Base-by-base conservation (phyloP, 345 rosid species). In the Camelina sativa region DNA sequence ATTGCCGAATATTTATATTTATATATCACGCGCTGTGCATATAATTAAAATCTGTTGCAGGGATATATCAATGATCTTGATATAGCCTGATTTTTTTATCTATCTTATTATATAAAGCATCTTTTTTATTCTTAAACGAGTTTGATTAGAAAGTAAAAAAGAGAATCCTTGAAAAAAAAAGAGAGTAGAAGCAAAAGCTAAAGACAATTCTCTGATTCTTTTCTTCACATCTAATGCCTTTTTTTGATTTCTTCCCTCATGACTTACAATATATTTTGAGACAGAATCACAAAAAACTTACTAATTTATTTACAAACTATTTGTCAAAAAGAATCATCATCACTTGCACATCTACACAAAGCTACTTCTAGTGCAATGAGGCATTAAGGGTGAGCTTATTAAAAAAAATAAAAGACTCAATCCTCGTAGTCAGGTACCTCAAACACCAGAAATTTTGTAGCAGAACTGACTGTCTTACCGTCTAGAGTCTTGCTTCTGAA, bases 371-470 rank as follows among this genome's bases (percentile, higher is more conserved):
- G 60, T 37, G 38, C 72, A 35, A 13, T 54, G 38, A 65, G 17
- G 23, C 40, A 30, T 19, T 50, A 17, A 11, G 28, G 8, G 69
- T 47, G 57, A 32, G 23, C 37, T 19, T 41, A 4, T 38, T n/a
- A 38, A 34, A 25, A 2, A 25, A 25, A 25, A 3, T 0, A 25
- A 25, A 34, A n/a, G 59, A 65, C 63, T 71, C 50, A 71, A 71
- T 72, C 73, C 30, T 77, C 73, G 41, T n/a, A 23, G 43, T 59
- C 34, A 0, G 81, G 69, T 50, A 78, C 55, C 64, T 72, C 43
- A 34, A 77, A 77, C 52, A 72, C 81, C 16, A 58, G 8, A 77
- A 77, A 71, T 52, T 71, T 77, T 38, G 76, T 76, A 68, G 62
- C 52, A 65, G 25, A 65, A 40, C 63, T 6, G 19, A 65, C 7